Percentiles rank a stretch among this genome's conserved stretches.
Conservation (phyloP, 1,284 basidiomycete species). For the Trametes sp. region DNA sequence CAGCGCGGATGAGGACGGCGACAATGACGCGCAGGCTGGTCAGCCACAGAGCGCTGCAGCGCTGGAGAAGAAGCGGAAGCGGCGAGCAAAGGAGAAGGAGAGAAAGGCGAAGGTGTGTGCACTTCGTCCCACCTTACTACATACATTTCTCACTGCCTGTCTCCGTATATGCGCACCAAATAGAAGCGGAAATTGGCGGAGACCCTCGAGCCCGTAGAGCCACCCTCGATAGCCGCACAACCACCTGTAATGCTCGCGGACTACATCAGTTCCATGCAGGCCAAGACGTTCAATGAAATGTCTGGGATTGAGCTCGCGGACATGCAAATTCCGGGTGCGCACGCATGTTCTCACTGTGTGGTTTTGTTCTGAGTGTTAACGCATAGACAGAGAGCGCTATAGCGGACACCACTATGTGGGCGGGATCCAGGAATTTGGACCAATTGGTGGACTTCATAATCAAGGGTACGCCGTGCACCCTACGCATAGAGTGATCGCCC, state of each 20-base stretch:
- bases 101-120: conserved; percentile 64
- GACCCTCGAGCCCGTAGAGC: conserved; percentile 47
- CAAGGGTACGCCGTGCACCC: conserved; percentile 56
- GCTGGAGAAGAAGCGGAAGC: conserved; percentile 69
- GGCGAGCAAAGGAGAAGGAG: conserved; percentile 75
- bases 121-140: conserved; percentile 25
- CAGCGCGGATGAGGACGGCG: conserved; percentile 55
- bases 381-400: conserved; percentile 70
- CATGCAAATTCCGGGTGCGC: conserved; percentile 72
- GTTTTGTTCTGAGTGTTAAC: conserved; percentile 53
- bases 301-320: conserved; percentile 78
- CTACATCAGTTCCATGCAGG: conserved; percentile 69
- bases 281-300: conserved; percentile 67
- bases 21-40: conserved; percentile 36
- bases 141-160: conserved; percentile 15
- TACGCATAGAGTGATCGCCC: background rate
- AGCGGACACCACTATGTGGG: conserved; percentile 77
- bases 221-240: conserved; percentile 62
- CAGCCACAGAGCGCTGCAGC: conserved; percentile 35
- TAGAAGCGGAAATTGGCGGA: conserved; percentile 73
- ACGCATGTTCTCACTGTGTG: conserved; percentile 9
- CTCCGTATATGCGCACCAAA: background rate
- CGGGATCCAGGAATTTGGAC: conserved; percentile 71
- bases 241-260: conserved; percentile 61
- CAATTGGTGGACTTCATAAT: conserved; percentile 75